A percentile compares a stretch with the other conserved stretches of the same genome.
Conservation (phyloP, 2,329 filamentous ascomycete genomes). For the Calycina herbarum region DNA sequence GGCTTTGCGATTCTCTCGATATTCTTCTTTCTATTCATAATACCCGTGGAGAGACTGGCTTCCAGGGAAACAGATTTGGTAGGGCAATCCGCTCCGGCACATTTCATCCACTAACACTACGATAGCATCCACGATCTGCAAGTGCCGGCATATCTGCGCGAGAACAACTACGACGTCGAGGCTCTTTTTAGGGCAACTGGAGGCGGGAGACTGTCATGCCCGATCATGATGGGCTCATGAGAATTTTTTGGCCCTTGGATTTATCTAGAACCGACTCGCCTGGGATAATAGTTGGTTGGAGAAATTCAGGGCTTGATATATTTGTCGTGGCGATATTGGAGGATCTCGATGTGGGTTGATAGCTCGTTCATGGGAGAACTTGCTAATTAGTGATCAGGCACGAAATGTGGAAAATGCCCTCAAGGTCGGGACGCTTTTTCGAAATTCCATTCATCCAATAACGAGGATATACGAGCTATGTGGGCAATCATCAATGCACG, state of each 20-base stretch:
- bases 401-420: slow-evolving; percentile 86
- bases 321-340: slow-evolving; percentile 88
- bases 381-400: slow-evolving; percentile 33
- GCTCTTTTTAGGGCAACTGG: slow-evolving; percentile 71
- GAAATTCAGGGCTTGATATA: slow-evolving; percentile 86
- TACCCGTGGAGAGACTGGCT: slow-evolving; percentile 83
- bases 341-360: slow-evolving; percentile 75
- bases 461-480: slow-evolving; percentile 81
- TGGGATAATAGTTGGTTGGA: slow-evolving; percentile 92
- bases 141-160: slow-evolving; percentile 85
- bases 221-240: slow-evolving; percentile 86
- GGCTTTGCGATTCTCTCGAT: slow-evolving; percentile 80
- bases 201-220: slow-evolving; percentile 53
- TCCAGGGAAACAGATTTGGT: slow-evolving; percentile 78
- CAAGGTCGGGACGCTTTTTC: slow-evolving; percentile 77
- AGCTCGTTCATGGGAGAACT: slow-evolving; percentile 13
- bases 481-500: slow-evolving; percentile 77
- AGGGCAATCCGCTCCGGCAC: slow-evolving; percentile 37
- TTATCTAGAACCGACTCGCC: slow-evolving; percentile 68
- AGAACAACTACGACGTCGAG: slow-evolving; percentile 90
- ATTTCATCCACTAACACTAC: slow-evolving; percentile 30
- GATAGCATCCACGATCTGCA: slow-evolving; percentile 76
- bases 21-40: slow-evolving; percentile 79
- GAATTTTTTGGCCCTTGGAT: slow-evolving; percentile 97
- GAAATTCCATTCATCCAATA: slow-evolving; percentile 77